phyloP scores from a whole-genome alignment of 305 asterid species.

The Solanum hybrid region DNA sequence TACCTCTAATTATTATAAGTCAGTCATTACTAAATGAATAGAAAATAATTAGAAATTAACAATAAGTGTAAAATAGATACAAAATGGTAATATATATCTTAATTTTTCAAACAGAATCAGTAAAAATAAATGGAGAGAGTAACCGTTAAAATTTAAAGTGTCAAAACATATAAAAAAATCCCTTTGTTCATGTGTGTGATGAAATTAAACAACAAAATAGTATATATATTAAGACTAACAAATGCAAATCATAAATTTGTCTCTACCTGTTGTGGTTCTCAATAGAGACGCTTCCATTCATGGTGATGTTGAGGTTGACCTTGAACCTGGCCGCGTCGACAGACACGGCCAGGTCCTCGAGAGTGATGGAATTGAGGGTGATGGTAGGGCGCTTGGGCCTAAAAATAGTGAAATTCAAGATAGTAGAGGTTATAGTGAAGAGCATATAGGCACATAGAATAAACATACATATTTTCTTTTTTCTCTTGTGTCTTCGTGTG shows the following conservation, averaged over 20 bases:
- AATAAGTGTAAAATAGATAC: not conserved
- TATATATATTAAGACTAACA: not conserved
- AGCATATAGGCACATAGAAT: conserved; percentile 19
- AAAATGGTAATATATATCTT: not conserved
- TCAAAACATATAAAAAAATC: not conserved
- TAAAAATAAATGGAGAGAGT: not conserved
- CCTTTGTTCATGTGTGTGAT: not conserved
- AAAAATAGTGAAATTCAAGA: conserved; percentile 67
- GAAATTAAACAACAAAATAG: not conserved
- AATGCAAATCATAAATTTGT: not conserved
- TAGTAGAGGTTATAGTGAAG: conserved; percentile 29
- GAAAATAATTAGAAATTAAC: not conserved
- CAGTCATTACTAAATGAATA: not conserved
- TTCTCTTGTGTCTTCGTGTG: not conserved
- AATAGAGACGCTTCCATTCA: conserved; percentile 36
- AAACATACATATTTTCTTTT: conserved; percentile 26
- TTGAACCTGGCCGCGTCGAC: conserved; percentile 22
- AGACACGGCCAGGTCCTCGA: conserved; percentile 31
- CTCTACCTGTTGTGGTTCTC: conserved; percentile 44
- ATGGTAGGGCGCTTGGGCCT: conserved; percentile 50
- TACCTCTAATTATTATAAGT: not conserved
- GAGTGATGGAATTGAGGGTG: conserved; percentile 35
- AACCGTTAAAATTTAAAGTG: not conserved
- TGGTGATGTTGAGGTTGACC: conserved; percentile 42
- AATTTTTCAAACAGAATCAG: not conserved